These are phyloP conservation scores for Podaxis mareebaensis DNA, from an alignment of 768 basidiomycete genomes.

Conservation along the genomic window DNA sequence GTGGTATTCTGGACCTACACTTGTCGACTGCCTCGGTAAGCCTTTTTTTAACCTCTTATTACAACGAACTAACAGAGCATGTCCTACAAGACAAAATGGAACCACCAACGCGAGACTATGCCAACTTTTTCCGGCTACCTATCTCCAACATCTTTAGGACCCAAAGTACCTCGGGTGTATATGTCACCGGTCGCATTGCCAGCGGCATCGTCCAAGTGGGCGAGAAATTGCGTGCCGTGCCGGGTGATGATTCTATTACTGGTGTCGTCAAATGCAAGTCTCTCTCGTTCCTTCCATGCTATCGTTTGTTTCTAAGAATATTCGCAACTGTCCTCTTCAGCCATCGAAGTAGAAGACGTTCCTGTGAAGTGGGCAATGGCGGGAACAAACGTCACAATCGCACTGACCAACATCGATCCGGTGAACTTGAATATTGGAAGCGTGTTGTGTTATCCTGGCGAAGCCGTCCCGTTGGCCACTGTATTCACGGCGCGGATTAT, in stretches of 20 bases:
- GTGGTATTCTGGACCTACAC: conserved; percentile 88
- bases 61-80: not conserved
- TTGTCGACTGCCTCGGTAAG: conserved; percentile 81
- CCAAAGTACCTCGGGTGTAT: conserved; percentile 68
- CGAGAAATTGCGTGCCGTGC: conserved; percentile 81
- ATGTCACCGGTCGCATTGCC: conserved; percentile 81
- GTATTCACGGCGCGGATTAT: conserved; percentile 87
- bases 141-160: conserved; percentile 96
- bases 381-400: conserved; percentile 86
- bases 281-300: not conserved
- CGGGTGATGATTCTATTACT: conserved; percentile 79
- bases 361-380: conserved; percentile 85
- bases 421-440: conserved; percentile 86
- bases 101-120: conserved; percentile 77
- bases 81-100: conserved; percentile 67
- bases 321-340: conserved; percentile 38
- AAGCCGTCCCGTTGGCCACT: conserved; percentile 74
- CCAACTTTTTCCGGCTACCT: conserved; percentile 79
- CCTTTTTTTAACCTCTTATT: not conserved
- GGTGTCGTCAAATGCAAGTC: conserved; percentile 70
- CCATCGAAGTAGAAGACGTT: conserved; percentile 81
- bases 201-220: conserved; percentile 92
- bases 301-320: not conserved
- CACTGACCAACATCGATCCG: conserved; percentile 81
- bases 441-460: conserved; percentile 77